Conservation (phyloP, 1,284 basidiomycete species). For the Irpex lacteus region DNA sequence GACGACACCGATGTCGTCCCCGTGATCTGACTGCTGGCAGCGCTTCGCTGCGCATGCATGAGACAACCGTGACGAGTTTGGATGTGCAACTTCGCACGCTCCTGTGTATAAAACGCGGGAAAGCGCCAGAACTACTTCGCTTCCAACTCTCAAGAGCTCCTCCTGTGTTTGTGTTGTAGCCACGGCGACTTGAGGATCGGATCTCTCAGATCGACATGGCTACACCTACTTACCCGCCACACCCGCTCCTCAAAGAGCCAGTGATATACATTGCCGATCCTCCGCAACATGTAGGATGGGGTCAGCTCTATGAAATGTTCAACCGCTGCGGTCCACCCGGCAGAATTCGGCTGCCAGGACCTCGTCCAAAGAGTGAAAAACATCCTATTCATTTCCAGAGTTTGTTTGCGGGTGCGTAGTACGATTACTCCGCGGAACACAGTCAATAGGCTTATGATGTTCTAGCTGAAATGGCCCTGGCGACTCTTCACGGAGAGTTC, state of each 20-base stretch:
- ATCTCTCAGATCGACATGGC: conserved; percentile 2
- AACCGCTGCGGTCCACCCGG: no score
- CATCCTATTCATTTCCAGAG: no score
- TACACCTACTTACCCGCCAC: conserved; percentile 1
- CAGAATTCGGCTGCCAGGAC: no score
- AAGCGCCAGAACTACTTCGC: not conserved
- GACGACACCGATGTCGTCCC: no score
- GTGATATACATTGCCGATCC: conserved; percentile 3
- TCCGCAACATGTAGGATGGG: conserved; percentile 1
- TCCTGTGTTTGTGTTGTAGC: not conserved
- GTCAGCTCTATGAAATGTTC: not conserved
- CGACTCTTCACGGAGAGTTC: conserved; percentile 1
- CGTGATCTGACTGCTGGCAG: no score
- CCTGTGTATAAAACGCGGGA: not conserved
- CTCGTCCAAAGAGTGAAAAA: no score
- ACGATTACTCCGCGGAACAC: no score
- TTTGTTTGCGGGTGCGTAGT: no score
- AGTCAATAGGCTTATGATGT: no score
- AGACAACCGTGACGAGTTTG: no score
- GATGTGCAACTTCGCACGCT: not conserved
- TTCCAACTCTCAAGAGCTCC: not conserved
- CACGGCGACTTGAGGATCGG: not conserved
- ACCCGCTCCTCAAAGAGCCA: conserved; percentile 6
- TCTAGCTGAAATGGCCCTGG: conserved; percentile 10
- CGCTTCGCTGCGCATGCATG: no score